Conservation (phyloP, 768 basidiomycete species). For the Lactarius pseudohatsudake region DNA sequence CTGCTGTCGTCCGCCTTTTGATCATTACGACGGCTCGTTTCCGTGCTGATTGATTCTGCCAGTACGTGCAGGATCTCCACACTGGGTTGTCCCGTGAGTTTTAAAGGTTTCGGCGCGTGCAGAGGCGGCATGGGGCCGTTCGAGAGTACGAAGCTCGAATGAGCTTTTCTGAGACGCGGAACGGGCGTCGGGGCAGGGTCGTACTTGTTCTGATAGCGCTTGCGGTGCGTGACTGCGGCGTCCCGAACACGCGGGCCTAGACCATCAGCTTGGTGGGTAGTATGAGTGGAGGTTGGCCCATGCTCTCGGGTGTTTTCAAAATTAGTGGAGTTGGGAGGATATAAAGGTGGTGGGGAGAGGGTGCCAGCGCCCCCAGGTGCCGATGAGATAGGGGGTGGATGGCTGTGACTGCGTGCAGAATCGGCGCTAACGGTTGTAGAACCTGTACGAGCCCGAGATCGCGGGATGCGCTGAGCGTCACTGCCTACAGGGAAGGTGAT, state of each 20-base stretch:
- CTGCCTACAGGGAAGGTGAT: not conserved
- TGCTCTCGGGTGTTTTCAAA: not conserved
- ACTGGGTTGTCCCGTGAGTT: not conserved
- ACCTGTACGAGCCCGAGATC: conserved; percentile 1
- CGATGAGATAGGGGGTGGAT: conserved; percentile 5
- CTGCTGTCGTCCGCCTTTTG: not conserved
- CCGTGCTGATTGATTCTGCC: not conserved
- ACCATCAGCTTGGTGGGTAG: not conserved
- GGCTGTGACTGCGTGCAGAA: conserved; percentile 13
- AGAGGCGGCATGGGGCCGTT: not conserved
- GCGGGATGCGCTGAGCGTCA: conserved; percentile 2
- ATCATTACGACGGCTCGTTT: not conserved
- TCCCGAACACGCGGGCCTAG: conserved; percentile 4
- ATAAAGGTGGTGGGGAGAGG: not conserved
- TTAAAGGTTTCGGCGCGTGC: conserved; percentile 17
- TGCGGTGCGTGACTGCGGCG: not conserved
- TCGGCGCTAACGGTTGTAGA: no score
- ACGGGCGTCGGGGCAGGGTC: not conserved
- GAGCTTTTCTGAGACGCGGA: conserved; percentile 17
- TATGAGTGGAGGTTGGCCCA: not conserved
- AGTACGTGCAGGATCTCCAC: conserved; percentile 1
- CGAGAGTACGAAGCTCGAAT: conserved; percentile 16
- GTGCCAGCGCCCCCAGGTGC: not conserved
- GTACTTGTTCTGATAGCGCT: not conserved
- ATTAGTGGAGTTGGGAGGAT: not conserved